phyloP scores from a whole-genome alignment of 2,329 filamentous ascomycete species.

The Elsinoe arachidis region DNA sequence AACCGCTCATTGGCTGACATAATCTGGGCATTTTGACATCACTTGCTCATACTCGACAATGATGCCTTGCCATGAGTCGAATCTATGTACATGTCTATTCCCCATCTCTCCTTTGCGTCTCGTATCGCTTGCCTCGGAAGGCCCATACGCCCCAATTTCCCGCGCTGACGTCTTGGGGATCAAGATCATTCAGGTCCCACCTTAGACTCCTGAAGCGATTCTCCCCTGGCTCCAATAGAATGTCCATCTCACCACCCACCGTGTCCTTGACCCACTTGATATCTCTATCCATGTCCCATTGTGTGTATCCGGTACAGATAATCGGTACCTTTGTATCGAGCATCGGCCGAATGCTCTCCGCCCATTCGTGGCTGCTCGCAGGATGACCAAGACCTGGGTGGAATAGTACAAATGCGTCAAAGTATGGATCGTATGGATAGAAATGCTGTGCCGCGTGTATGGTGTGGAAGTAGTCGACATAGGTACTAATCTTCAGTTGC shows the following conservation, averaged over 20 bases:
- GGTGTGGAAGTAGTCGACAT: constrained; percentile 96
- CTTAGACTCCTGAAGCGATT: constrained; percentile 87
- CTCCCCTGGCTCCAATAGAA: constrained; percentile 85
- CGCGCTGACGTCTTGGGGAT: constrained; percentile 86
- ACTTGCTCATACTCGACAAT: not conserved
- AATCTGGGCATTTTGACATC: not conserved
- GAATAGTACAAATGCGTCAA: constrained; percentile 95
- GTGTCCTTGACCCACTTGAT: constrained; percentile 82
- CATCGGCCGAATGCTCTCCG: constrained; percentile 76
- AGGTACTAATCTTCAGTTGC: constrained; percentile 93
- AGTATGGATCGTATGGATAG: constrained; percentile 92
- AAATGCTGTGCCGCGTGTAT: constrained; percentile 87
- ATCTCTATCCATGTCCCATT: constrained; percentile 88
- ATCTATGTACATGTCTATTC: constrained; percentile 11
- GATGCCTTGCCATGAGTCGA: not conserved
- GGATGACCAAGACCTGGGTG: constrained; percentile 94
- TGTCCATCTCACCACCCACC: constrained; percentile 80
- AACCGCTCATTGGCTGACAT: not conserved
- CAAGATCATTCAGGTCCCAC: constrained; percentile 95
- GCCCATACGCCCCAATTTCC: constrained; percentile 98
- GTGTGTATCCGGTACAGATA: constrained; percentile 90
- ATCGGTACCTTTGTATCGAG: constrained; percentile 94
- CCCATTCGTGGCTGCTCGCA: constrained; percentile 88
- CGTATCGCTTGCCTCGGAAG: constrained; percentile 93
- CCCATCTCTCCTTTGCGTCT: constrained; percentile 35